phyloP scores from a whole-genome alignment of 192 early-diverging fungal genomes.

The Entomortierella chlamydospora region DNA sequence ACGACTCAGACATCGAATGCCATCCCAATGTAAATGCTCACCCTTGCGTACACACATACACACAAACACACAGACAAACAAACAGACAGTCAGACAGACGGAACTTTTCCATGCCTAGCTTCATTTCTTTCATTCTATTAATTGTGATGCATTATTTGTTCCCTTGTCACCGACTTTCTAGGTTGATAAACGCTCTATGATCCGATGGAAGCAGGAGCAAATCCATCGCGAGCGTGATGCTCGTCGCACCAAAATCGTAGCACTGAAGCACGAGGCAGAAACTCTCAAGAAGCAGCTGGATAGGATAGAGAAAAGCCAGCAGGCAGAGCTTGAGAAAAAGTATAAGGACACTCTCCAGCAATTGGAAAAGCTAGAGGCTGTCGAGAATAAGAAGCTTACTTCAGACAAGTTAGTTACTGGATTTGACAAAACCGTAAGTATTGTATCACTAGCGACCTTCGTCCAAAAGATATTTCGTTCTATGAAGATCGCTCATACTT shows the following conservation, averaged over 20 bases:
- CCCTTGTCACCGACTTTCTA: too few relatives aligned
- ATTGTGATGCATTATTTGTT: too few relatives aligned
- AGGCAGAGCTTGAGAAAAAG: constrained; percentile 39
- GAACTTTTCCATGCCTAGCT: too few relatives aligned
- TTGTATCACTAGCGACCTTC: neutral
- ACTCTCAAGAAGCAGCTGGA: constrained; percentile 60
- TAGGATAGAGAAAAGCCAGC: constrained; percentile 49
- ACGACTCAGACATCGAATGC: constrained; percentile 97
- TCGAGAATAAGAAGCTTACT: constrained; percentile 75
- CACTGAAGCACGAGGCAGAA: constrained; percentile 51
- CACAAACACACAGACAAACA: neutral
- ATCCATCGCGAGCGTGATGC: constrained; percentile 89
- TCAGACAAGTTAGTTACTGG: constrained; percentile 75
- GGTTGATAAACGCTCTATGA: constrained; percentile 86
- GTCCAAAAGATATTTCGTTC: neutral
- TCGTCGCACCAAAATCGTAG: constrained; percentile 72
- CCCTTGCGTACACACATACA: neutral
- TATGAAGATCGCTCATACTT: neutral
- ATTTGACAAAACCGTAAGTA: constrained; percentile 72
- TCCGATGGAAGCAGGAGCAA: constrained; percentile 91
- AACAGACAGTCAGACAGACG: too few relatives aligned
- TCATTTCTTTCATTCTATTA: neutral
- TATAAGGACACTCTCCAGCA: constrained; percentile 56
- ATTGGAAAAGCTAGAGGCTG: constrained; percentile 65
- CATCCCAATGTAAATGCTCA: constrained; percentile 83